phyloP scores from a whole-genome alignment of 306 rosid genomes.

The Quercus gilva region DNA sequence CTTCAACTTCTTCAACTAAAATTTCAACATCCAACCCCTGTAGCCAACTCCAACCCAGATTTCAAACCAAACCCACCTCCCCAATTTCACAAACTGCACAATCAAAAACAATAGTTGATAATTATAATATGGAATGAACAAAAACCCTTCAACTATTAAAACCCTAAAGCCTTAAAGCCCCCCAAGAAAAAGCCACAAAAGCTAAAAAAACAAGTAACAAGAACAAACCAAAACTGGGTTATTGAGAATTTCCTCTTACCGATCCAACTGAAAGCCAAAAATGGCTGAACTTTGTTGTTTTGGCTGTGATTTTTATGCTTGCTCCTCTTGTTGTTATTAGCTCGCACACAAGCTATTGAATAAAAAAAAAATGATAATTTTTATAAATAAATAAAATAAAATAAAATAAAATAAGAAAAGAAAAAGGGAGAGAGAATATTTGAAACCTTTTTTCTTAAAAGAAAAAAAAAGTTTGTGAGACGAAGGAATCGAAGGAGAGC shows the following conservation, averaged over 20 bases:
- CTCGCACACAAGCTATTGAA: constrained; percentile 22
- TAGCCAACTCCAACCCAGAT: constrained; percentile 39
- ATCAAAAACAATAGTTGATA: constrained; percentile 30
- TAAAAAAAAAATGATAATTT: constrained; percentile 25
- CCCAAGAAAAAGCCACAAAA: constrained; percentile 11
- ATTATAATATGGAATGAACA: not conserved
- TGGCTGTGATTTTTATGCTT: constrained; percentile 23
- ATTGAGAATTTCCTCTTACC: constrained; percentile 38
- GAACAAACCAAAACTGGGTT: constrained; percentile 28
- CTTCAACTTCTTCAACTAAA: constrained; percentile 29
- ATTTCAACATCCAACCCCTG: constrained; percentile 45
- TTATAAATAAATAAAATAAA: constrained; percentile 1
- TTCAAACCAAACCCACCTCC: constrained; percentile 42
- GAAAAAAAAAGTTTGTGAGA: constrained; percentile 14
- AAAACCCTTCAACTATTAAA: constrained; percentile 17
- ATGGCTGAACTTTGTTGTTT: constrained; percentile 21
- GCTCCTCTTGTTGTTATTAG: constrained; percentile 20
- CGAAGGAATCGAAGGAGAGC: constrained; percentile 27
- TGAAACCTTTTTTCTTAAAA: constrained; percentile 2
- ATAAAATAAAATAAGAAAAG: constrained; percentile 8
- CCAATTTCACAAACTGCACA: constrained; percentile 31
- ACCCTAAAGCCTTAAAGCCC: constrained; percentile 32
- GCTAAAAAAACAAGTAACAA: constrained; percentile 21
- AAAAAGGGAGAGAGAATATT: constrained; percentile 31
- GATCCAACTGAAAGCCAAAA: constrained; percentile 34